Evolutionary conservation across 768 basidiomycete species (phyloP).

Genomic region (Lentinula sp.): DNA sequence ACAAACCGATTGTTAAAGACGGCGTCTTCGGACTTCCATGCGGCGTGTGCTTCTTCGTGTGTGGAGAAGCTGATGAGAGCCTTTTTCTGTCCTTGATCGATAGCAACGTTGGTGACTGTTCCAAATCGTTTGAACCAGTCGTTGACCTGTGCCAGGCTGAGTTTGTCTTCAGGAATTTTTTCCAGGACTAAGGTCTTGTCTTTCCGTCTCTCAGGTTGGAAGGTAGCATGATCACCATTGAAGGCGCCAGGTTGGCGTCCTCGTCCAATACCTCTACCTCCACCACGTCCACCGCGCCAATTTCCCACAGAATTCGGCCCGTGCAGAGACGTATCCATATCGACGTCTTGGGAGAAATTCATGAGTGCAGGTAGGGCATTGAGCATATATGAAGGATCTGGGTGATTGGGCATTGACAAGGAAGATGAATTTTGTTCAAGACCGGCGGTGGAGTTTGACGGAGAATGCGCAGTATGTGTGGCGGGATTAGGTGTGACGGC

Average conservation of each 20-base stretch:
- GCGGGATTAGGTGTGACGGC: slow-evolving; percentile 21
- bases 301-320: slow-evolving; percentile 14
- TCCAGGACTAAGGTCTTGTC: slow-evolving; percentile 88
- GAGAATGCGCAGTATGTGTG: slow-evolving; percentile 11
- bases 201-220: slow-evolving; percentile 60
- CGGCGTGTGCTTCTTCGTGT: slow-evolving; percentile 79
- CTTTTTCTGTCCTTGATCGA: slow-evolving; percentile 68
- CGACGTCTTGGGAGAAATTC: slow-evolving; percentile 16
- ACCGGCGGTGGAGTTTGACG: slow-evolving; percentile 10
- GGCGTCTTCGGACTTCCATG: slow-evolving; percentile 93
- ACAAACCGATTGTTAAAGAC: slow-evolving; percentile 93
- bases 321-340: slow-evolving; percentile 25
- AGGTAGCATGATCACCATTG: slow-evolving; percentile 55
- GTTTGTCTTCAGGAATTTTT: slow-evolving; percentile 84
- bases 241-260: slow-evolving; percentile 54
- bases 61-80: slow-evolving; percentile 84
- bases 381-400: background rate
- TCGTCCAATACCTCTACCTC: slow-evolving; percentile 36
- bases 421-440: background rate
- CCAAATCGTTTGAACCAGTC: slow-evolving; percentile 92
- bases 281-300: slow-evolving; percentile 22
- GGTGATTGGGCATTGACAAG: background rate
- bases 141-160: slow-evolving; percentile 73
- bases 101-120: slow-evolving; percentile 85
- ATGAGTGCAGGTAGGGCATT: background rate